Evolutionary conservation across 176 grass and related monocot species (phyloP).

Genomic region (Eragrostis curvula): DNA sequence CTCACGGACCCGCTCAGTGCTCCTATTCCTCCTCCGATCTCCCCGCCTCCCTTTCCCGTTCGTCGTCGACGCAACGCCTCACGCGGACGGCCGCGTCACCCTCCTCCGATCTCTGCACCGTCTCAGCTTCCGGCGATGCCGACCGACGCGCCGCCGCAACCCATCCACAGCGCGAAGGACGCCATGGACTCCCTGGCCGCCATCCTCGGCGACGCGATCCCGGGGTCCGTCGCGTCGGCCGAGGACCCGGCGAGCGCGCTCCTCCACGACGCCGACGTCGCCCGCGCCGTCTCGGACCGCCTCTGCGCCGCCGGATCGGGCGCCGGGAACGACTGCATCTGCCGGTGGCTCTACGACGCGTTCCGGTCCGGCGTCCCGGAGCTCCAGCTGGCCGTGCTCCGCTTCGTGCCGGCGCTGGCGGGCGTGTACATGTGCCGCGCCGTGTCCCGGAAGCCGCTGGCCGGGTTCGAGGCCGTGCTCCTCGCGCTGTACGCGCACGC

Average conservation of each 20-base stretch:
- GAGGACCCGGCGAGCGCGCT: conserved; percentile 58
- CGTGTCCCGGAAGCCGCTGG: conserved; percentile 56
- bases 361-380: conserved; percentile 62
- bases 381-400: conserved; percentile 76
- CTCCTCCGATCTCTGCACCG: background rate
- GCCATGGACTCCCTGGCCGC: conserved; percentile 55
- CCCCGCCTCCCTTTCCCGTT: background rate
- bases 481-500: conserved; percentile 74
- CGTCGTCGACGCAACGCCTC: conserved; percentile 1
- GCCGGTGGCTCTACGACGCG: conserved; percentile 86
- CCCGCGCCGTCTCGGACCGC: conserved; percentile 35
- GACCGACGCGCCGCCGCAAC: conserved; percentile 33
- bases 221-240: conserved; percentile 27
- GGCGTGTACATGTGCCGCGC: conserved; percentile 76
- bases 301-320: conserved; percentile 52
- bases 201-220: conserved; percentile 51
- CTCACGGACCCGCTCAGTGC: conserved; percentile 21
- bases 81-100: background rate
- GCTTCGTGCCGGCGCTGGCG: conserved; percentile 60
- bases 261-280: conserved; percentile 55
- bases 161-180: conserved; percentile 50
- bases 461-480: conserved; percentile 87
- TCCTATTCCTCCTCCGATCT: conserved; percentile 7
- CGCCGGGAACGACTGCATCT: conserved; percentile 61
- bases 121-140: conserved; percentile 19